Percentiles rank a stretch among this genome's conserved stretches.
phyloP scores from a whole-genome alignment of 2,329 filamentous ascomycete genomes.

The Aureobasidium sp. region DNA sequence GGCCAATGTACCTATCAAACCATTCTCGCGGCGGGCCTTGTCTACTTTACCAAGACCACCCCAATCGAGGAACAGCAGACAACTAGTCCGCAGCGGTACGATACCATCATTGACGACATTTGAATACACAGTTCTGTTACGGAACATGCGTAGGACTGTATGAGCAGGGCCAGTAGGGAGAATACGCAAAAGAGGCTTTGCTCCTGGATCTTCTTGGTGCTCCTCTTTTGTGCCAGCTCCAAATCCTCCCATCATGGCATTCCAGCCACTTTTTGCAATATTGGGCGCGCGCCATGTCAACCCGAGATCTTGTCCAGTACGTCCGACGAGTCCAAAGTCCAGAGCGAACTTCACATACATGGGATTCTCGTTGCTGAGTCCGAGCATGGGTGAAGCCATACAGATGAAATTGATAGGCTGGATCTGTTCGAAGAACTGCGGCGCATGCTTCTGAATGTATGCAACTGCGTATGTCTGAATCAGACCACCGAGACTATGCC shows the following conservation, averaged over 20 bases:
- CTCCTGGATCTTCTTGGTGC: slow-evolving; percentile 59
- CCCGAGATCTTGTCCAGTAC: slow-evolving; percentile 89
- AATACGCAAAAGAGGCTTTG: slow-evolving; percentile 82
- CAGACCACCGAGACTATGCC: slow-evolving; percentile 81
- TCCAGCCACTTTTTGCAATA: slow-evolving; percentile 77
- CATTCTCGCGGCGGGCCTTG: slow-evolving; percentile 86
- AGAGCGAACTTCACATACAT: slow-evolving; percentile 95
- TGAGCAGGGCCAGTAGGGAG: slow-evolving; percentile 87
- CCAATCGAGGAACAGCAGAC: slow-evolving; percentile 95
- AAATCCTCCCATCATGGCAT: slow-evolving; percentile 73
- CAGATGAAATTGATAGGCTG: slow-evolving; percentile 84
- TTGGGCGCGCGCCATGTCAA: slow-evolving; percentile 89
- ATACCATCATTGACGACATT: slow-evolving; percentile 98
- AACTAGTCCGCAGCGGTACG: slow-evolving; percentile 88
- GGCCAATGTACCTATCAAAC: slow-evolving; percentile 83
- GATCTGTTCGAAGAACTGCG: slow-evolving; percentile 78
- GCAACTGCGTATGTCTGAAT: slow-evolving; percentile 91
- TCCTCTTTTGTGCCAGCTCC: slow-evolving; percentile 49
- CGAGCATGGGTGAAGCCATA: slow-evolving; percentile 78
- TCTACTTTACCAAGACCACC: slow-evolving; percentile 86
- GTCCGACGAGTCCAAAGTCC: slow-evolving; percentile 92
- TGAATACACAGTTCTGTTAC: slow-evolving; percentile 86
- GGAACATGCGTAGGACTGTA: slow-evolving; percentile 74
- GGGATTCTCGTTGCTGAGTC: slow-evolving; percentile 93
- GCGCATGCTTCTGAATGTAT: slow-evolving; percentile 94